Evolutionary conservation across 768 basidiomycete species (phyloP).

Genomic region (Lentinula lateritia): DNA sequence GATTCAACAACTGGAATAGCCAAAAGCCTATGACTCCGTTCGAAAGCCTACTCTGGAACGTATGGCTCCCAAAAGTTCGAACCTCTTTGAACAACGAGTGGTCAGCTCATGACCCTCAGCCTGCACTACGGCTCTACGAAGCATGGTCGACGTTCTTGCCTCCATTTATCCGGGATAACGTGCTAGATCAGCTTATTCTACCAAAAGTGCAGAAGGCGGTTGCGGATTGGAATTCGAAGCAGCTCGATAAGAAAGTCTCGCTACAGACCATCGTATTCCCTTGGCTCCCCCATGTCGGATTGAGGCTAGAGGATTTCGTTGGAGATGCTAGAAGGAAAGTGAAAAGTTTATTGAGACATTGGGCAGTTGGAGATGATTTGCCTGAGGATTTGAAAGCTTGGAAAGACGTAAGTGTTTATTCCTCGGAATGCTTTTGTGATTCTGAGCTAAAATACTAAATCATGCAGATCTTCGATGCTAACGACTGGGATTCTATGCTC

Average conservation of each 20-base stretch:
- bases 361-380: constrained; percentile 67
- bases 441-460: neutral
- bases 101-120: constrained; percentile 65
- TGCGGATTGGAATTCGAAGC: constrained; percentile 73
- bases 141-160: constrained; percentile 87
- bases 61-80: constrained; percentile 94
- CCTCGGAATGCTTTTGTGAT: neutral
- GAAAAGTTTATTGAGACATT: constrained; percentile 68
- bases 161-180: constrained; percentile 87
- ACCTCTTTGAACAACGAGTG: constrained; percentile 94
- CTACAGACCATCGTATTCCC: constrained; percentile 87
- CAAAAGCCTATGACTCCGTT: constrained; percentile 87
- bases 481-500: constrained; percentile 88
- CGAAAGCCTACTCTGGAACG: constrained; percentile 89
- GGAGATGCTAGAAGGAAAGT: constrained; percentile 86
- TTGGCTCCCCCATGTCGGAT: constrained; percentile 87
- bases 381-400: constrained; percentile 75
- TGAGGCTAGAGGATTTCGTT: constrained; percentile 78
- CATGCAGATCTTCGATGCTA: constrained; percentile 61
- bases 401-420: constrained; percentile 58
- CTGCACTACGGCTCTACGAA: constrained; percentile 81
- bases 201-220: constrained; percentile 88
- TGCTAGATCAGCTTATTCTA: constrained; percentile 91
- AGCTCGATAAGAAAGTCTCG: constrained; percentile 36
- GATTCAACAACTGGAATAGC: constrained; percentile 22